Base-by-base conservation (phyloP, 2,329 filamentous ascomycete species). In the Fusarium torreyae region DNA sequence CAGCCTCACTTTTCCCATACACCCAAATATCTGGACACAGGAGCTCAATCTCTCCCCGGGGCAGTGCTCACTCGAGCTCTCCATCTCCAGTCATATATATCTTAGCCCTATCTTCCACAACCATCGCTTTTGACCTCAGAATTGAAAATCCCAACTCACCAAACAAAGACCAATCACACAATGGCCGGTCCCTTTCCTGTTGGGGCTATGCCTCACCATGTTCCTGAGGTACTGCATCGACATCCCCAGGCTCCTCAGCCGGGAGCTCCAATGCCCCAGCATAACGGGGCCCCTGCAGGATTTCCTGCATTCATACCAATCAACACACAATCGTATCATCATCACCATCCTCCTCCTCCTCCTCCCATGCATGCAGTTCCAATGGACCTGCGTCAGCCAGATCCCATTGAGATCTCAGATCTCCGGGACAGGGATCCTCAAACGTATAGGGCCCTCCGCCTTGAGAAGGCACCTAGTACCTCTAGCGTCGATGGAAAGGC, bases 361-460 rank as follows among this genome's bases (percentile, higher is more conserved):
- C 68, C 63, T 44, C 73, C 66, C 14, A 38, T 26, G 7, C 31
- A 54, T 7, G 63, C 63, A n/a, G 46, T 70, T 20, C 65, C 64
- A 11, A 34, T 36, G 34, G 66, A 72, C 22, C 66, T 74, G 38
- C 70, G 51, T 54, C 58, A 43, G 24, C 66, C 65, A 45, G 60
- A 58, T 26, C 33, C 59, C 7, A 58, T 70, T 15, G 71, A 76
- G 43, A 66, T 76, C 20, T 77, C 75, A 9, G 82, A 85, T 55
- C 73, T 84, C 49, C 78, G 79, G 31, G 63, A 74, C 10, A 79
- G 81, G 40, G 71, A 73, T 17, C 68, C 79, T 54, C 82, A 79
- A 1, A 77, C 79, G 2, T 84, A 81, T 63, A 49, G 75, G 31
- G 77, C 83, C 17, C 75, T 81, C 46, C 82, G 81, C 1, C 80